Base-by-base conservation (phyloP, 2,329 filamentous ascomycete species). In the Huntiella omanensis region DNA sequence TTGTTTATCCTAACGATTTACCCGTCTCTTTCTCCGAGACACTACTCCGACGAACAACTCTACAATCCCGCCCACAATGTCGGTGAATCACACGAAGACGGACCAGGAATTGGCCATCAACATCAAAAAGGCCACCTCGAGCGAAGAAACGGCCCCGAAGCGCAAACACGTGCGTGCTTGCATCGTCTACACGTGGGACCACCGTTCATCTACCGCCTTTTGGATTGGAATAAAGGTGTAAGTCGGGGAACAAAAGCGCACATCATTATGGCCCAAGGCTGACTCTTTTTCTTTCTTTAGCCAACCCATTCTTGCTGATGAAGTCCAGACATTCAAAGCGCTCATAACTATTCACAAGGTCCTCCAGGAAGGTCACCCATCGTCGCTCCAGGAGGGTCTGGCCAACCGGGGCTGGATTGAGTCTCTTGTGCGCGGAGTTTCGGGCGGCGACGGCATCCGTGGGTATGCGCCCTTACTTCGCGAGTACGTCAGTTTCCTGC, bases 191-290 rank as follows among this genome's bases (percentile, higher is more conserved):
- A 96, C 88, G 49, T 98, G 91, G 91, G 91, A 98, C 64, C 86
- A 98, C 68, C 92, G 93, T 67, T 93, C 82, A 53, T 93, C 87
- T 37, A 72, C 77, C 59, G 84, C 87, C 59, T 98, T 98, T 63
- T 98, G 91, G 91, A 77, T 84, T 48, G 88, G 87, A 60, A 92
- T 98, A 73, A 98, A 98, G 76, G 87, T 96, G 81, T 92, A 73
- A 55, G 80, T 71, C 67, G 22, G 22, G 22, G 22, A 10, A 28
- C 7, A 10, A 28, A 28, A 28, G 22, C 22, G 22, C 22, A 28
- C 22, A 28, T 28, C 22, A 28, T 28, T 28, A 28, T 28, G 34
- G 4, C 40, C 16, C 43, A 37, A 32, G 15, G 43, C 49, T 51
- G 13, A 49, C 17, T 19, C 15, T 10, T 28, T 13, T 3, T 36